Evolutionary conservation across 345 rosid species (phyloP).

Genomic region (Moricandia arvensis): DNA sequence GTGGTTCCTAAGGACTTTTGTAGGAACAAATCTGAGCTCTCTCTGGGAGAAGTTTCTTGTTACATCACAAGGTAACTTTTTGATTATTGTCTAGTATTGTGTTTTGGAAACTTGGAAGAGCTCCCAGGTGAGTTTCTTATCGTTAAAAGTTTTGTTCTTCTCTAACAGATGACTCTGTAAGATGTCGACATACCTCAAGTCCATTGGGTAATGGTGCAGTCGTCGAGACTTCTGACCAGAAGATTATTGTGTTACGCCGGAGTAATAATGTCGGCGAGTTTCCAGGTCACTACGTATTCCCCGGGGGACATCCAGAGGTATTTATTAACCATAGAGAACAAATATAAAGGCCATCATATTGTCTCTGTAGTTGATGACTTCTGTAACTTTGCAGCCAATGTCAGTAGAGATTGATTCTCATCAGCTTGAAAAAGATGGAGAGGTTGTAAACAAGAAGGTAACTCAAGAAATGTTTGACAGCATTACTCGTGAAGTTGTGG

Average conservation of each 20-base stretch:
- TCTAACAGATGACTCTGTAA: conserved; percentile 53
- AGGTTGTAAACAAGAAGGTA: conserved; percentile 49
- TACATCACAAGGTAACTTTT: conserved; percentile 81
- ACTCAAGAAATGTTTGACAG: conserved; percentile 79
- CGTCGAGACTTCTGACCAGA: conserved; percentile 69
- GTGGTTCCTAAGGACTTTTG: no score
- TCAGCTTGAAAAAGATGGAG: conserved; percentile 31
- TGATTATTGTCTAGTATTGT: no score
- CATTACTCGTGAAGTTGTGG: conserved; percentile 72
- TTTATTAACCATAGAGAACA: no score
- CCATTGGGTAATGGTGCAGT: conserved; percentile 86
- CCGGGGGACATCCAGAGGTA: conserved; percentile 98
- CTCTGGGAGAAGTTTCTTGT: conserved; percentile 74
- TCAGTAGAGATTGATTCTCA: conserved; percentile 55
- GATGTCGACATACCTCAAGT: conserved; percentile 75
- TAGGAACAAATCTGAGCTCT: conserved; percentile 86
- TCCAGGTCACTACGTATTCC: conserved; percentile 86
- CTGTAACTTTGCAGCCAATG: conserved; percentile 52
- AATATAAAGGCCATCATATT: no score
- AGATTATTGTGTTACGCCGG: conserved; percentile 65
- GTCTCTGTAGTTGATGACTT: no score
- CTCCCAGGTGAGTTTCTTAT: no score
- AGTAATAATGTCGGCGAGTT: conserved; percentile 92
- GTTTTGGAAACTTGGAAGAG: no score
- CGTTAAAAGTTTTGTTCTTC: no score